Base-by-base conservation (phyloP, 2,329 filamentous ascomycete genomes). In the Aureobasidium sp. region DNA sequence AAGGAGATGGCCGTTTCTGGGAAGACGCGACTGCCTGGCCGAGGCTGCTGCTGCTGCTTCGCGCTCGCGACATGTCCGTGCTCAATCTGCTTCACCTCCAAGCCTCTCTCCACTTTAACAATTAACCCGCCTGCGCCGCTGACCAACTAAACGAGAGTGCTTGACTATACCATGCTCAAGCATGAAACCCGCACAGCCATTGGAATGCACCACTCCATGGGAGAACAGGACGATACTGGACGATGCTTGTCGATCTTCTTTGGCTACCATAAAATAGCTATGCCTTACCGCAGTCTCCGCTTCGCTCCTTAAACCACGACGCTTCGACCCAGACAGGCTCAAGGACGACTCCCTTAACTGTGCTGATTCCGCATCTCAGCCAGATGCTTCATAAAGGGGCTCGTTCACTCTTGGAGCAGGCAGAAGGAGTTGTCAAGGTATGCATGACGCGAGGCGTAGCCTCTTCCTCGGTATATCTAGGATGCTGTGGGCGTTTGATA, bases 391-490 rank as follows among this genome's bases (percentile, higher is more conserved):
- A 0, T 74, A 81, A 66, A 75, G 81, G 15, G 82, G 83, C 56
- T 77, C 80, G 8, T 84, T 82, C 69, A 77, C 76, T 0, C 86
- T 84, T 61, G 83, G 83, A 20, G 79, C 79, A 12, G 83, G 83
- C 1, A 75, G 83, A 5, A 76, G 84, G 27, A 77, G 85, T 44
- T 87, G 84, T 68, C 82, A 79, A 2, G 84, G 84, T 0, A 80
- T 82, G 34, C 80, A 84, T 58, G 73, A 85, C 2, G 81, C 80
- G 0, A 78, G 81, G 63, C 76, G 77, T 7, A 76, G 73, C 12
- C 66, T 83, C 17, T 81, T 79, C 66, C 71, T 83, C 13, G 75
- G 70, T 13, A 77, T 82, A 36, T 74, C 79, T 5, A 74, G 79
- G 3, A 72, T 83, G 32, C 68, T 82, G 37, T 82, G 80, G 78